These are phyloP conservation scores for Parmelia sp. DNA, from an alignment of 495 filamentous ascomycete species.

Conservation along the genomic window DNA sequence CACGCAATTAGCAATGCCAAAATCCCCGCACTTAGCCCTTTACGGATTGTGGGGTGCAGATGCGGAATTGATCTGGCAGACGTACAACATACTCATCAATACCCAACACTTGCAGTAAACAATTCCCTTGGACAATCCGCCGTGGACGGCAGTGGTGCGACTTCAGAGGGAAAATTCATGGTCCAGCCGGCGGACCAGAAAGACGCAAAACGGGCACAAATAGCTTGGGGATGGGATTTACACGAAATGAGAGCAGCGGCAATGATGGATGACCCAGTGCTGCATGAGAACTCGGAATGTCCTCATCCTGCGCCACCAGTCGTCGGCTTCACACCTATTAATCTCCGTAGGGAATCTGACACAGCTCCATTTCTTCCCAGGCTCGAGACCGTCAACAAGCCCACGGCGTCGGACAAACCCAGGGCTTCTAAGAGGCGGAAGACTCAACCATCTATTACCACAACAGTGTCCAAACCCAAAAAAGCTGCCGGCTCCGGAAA, in stretches of 20 bases:
- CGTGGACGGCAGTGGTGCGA: not conserved
- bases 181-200: too few relatives aligned
- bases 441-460: conserved; percentile 4
- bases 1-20: not conserved
- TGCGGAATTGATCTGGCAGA: too few relatives aligned
- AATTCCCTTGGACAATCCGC: too few relatives aligned
- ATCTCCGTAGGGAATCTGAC: not conserved
- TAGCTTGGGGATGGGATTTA: conserved; percentile 10
- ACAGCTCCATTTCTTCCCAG: not conserved
- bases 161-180: too few relatives aligned
- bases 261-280: not conserved
- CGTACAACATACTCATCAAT: not conserved
- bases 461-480: not conserved
- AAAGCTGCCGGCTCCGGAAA: conserved; percentile 3
- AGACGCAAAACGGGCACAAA: not conserved
- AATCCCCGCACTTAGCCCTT: not conserved
- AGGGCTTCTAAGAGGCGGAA: conserved; percentile 6
- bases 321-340: conserved; percentile 21
- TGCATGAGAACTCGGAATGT: not conserved
- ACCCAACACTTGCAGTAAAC: not conserved
- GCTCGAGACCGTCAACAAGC: not conserved
- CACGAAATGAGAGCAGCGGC: conserved; percentile 13
- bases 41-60: conserved; percentile 6
- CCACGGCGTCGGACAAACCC: not conserved
- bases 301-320: not conserved